A percentile compares a stretch with the other conserved stretches of the same genome.
Conservation (phyloP, 345 rosid genomes). For the Rhodamnia argentea region DNA sequence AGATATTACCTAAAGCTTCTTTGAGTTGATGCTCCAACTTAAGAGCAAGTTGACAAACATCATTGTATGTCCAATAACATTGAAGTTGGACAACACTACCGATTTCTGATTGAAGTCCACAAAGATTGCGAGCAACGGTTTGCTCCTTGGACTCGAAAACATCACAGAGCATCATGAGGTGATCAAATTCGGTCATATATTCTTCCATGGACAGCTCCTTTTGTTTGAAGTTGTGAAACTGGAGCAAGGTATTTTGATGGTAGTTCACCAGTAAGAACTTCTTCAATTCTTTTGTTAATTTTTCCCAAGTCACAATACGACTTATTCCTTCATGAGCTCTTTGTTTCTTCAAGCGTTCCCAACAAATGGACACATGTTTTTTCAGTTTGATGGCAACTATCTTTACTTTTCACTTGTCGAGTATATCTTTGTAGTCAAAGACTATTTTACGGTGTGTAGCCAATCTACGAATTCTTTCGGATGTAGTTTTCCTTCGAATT, state of each 20-base stretch:
- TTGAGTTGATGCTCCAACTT: neutral
- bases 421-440: no score
- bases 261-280: neutral
- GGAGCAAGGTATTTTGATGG: neutral
- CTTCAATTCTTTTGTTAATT: neutral
- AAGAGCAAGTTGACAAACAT: neutral
- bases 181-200: rapidly evolving
- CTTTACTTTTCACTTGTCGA: no score
- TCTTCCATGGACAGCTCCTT: neutral
- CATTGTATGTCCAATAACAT: neutral
- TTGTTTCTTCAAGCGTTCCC: no score
- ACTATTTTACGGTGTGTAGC: no score
- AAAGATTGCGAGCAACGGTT: neutral
- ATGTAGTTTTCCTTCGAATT: no score
- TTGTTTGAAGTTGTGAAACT: neutral
- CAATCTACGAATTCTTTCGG: no score
- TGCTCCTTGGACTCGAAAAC: neutral
- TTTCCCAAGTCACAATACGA: no score
- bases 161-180: neutral
- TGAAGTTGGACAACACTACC: neutral
- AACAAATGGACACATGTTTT: no score
- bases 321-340: no score
- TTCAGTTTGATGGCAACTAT: no score
- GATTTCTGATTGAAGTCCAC: neutral
- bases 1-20: neutral